Evolutionary conservation across 306 rosid genomes (phyloP).

Genomic region (Benincasa hispida): DNA sequence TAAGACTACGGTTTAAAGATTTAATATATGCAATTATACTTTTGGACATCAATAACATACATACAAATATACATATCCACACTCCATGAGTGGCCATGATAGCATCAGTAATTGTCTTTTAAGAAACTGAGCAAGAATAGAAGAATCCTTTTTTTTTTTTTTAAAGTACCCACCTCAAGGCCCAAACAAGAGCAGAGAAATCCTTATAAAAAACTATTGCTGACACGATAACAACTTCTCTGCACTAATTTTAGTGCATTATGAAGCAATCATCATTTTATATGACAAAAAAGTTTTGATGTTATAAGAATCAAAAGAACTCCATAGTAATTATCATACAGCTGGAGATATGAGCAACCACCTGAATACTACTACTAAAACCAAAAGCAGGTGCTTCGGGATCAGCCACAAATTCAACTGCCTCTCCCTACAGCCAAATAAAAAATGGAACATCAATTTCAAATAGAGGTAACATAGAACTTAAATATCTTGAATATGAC

Average conservation of each 20-base stretch:
- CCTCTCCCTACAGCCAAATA: conserved; percentile 2
- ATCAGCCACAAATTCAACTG: not conserved
- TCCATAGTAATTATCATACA: not conserved
- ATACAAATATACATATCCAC: not conserved
- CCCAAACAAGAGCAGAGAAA: not conserved
- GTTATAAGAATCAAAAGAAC: not conserved
- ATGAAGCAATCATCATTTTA: not conserved
- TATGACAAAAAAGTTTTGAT: not conserved
- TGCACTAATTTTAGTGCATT: not conserved
- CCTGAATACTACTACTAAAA: not conserved
- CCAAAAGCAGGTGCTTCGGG: not conserved
- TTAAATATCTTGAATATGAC: not conserved
- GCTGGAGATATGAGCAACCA: not conserved
- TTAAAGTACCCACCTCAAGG: not conserved
- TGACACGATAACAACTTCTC: not conserved
- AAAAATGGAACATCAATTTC: not conserved
- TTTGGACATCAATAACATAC: not conserved
- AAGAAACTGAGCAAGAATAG: not conserved
- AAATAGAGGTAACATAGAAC: not conserved
- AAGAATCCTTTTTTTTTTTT: not conserved
- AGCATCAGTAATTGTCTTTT: not conserved
- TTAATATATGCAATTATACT: not conserved
- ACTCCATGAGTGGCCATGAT: not conserved
- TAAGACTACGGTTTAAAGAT: not conserved
- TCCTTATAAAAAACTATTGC: not conserved